phyloP scores from a whole-genome alignment of 2,329 filamentous ascomycete species.

The Penicillium sp. region DNA sequence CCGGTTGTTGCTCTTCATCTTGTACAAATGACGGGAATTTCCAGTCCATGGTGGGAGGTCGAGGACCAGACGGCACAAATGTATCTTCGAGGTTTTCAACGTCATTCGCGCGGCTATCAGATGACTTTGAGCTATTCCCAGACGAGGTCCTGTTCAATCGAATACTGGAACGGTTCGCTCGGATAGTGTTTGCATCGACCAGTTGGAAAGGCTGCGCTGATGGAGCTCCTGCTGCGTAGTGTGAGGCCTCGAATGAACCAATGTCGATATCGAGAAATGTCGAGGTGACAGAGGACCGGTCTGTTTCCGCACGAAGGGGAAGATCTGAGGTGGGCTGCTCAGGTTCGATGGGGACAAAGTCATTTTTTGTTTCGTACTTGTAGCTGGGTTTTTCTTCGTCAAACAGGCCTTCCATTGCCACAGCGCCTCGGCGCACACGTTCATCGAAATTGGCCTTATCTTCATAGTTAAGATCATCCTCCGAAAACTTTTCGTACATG shows the following conservation, averaged over 20 bases:
- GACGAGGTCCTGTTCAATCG: slow-evolving; percentile 42
- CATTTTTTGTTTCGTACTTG: slow-evolving; percentile 54
- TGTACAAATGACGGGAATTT: slow-evolving; percentile 42
- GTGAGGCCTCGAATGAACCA: slow-evolving; percentile 48
- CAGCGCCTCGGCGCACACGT: slow-evolving; percentile 56
- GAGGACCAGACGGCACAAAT: slow-evolving; percentile 37
- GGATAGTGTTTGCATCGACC: slow-evolving; percentile 54
- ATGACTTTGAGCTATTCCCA: slow-evolving; percentile 33
- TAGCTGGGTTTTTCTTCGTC: slow-evolving; percentile 56
- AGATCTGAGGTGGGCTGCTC: slow-evolving; percentile 52
- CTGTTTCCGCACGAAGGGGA: slow-evolving; percentile 48
- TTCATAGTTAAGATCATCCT: slow-evolving; percentile 39
- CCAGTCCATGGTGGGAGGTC: slow-evolving; percentile 48
- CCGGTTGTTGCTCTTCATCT: slow-evolving; percentile 15
- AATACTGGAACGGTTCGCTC: slow-evolving; percentile 53
- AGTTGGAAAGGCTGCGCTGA: slow-evolving; percentile 52
- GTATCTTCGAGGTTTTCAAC: slow-evolving; percentile 27
- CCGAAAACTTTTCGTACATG: slow-evolving; percentile 26
- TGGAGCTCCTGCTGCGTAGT: slow-evolving; percentile 53
- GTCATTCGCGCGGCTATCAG: slow-evolving; percentile 29
- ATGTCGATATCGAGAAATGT: slow-evolving; percentile 58
- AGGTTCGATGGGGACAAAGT: slow-evolving; percentile 45
- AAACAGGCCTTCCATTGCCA: slow-evolving; percentile 57
- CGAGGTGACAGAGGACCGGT: slow-evolving; percentile 48
- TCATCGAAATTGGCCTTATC: slow-evolving; percentile 56